Conservation (phyloP, 2,329 filamentous ascomycete species). For the Aphanoascus verrucosus region DNA sequence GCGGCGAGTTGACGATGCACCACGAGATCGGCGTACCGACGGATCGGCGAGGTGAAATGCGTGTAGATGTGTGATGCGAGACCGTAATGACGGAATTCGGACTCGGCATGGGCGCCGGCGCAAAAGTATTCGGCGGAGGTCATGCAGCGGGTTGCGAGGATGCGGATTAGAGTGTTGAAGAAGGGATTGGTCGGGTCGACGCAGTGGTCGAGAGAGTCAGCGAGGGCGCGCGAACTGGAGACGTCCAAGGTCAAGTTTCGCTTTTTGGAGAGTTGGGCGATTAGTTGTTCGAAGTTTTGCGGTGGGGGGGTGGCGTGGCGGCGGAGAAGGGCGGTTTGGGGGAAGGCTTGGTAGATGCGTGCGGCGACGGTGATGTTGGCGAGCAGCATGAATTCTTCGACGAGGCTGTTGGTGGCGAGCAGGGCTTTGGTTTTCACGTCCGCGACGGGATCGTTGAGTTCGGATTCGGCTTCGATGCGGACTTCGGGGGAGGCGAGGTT, state of each 20-base stretch:
- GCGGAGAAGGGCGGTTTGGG: slow-evolving; percentile 86
- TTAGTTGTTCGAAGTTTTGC: slow-evolving; percentile 90
- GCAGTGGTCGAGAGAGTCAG: slow-evolving; percentile 80
- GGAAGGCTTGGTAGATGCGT: slow-evolving; percentile 83
- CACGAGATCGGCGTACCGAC: slow-evolving; percentile 91
- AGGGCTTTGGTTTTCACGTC: slow-evolving; percentile 93
- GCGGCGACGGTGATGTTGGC: slow-evolving; percentile 90
- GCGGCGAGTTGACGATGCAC: slow-evolving; percentile 91
- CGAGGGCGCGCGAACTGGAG: slow-evolving; percentile 84
- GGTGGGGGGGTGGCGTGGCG: slow-evolving; percentile 87
- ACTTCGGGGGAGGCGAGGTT: slow-evolving; percentile 98
- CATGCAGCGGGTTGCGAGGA: slow-evolving; percentile 98
- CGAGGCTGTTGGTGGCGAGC: slow-evolving; percentile 90
- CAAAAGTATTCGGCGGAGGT: slow-evolving; percentile 98
- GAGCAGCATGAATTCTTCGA: slow-evolving; percentile 98
- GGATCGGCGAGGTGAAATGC: slow-evolving; percentile 94
- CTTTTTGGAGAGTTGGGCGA: slow-evolving; percentile 82
- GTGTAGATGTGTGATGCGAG: slow-evolving; percentile 96
- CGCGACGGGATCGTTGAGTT: slow-evolving; percentile 80
- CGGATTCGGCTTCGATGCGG: slow-evolving; percentile 86
- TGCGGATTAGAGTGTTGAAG: slow-evolving; percentile 96
- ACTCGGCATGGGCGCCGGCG: slow-evolving; percentile 81
- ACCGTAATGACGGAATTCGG: slow-evolving; percentile 94
- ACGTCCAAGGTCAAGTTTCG: slow-evolving; percentile 66
- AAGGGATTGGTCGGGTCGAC: slow-evolving; percentile 73